Conservation (phyloP, 139 green algal species). For the Astrephomene gubernaculifera region DNA sequence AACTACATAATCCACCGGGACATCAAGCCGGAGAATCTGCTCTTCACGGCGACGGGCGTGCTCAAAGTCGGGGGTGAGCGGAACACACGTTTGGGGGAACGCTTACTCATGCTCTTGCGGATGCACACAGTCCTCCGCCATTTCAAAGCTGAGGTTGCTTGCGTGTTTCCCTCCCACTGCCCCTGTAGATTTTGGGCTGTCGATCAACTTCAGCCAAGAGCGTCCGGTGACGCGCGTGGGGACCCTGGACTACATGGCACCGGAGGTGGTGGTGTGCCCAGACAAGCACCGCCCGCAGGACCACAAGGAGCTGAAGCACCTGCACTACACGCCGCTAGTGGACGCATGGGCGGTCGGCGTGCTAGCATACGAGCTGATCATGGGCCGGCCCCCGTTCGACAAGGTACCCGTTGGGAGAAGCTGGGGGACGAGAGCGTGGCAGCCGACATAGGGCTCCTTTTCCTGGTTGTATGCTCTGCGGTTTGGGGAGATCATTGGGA, state of each 20-base stretch:
- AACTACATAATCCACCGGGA: conserved; percentile 78
- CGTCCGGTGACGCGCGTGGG: conserved; percentile 71
- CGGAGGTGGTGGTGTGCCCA: conserved; percentile 52
- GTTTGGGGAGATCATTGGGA: too few species aligned
- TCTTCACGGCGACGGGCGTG: conserved; percentile 61
- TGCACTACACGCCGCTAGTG: conserved; percentile 63
- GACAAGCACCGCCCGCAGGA: conserved; percentile 51
- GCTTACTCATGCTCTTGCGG: too few species aligned
- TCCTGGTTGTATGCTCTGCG: too few species aligned
- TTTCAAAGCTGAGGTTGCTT: too few species aligned
- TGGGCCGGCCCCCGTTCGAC: conserved; percentile 72
- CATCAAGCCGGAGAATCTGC: conserved; percentile 76
- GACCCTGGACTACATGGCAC: conserved; percentile 65
- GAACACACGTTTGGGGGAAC: too few species aligned
- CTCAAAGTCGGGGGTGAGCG: conserved; percentile 65
- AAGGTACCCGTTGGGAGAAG: too few species aligned
- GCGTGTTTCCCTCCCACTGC: not conserved
- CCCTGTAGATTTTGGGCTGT: conserved; percentile 74
- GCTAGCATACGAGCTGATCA: conserved; percentile 73
- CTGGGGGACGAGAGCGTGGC: too few species aligned
- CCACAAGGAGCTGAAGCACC: conserved; percentile 50
- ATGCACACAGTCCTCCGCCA: too few species aligned
- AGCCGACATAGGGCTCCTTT: too few species aligned
- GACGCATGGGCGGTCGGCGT: conserved; percentile 77
- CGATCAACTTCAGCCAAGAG: conserved; percentile 70